These are phyloP conservation scores for Monascus ruber DNA, from an alignment of 2,329 filamentous ascomycete species.

Conservation along the genomic window DNA sequence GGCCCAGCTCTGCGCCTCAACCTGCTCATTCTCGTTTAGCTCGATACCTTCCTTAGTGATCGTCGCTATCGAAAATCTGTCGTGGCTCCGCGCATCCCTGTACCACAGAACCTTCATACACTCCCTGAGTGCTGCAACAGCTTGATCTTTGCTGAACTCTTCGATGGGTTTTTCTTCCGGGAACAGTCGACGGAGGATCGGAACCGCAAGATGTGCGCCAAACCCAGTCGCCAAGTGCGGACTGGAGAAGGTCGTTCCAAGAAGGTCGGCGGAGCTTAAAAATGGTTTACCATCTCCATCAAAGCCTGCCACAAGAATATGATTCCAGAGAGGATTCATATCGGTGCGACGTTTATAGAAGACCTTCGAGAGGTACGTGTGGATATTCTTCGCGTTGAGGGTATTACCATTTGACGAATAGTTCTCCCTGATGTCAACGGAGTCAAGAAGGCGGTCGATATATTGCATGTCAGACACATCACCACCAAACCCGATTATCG, in stretches of 20 bases:
- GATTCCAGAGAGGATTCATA: conserved; percentile 97
- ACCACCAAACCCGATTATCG: conserved; percentile 86
- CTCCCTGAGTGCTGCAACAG: conserved; percentile 70
- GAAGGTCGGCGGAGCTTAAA: conserved; percentile 79
- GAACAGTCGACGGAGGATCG: conserved; percentile 72
- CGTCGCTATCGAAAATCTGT: conserved; percentile 82
- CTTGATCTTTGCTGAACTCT: conserved; percentile 63
- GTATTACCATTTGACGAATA: conserved; percentile 50
- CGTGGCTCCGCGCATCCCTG: conserved; percentile 83
- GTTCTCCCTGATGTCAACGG: conserved; percentile 78
- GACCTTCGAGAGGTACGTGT: conserved; percentile 92
- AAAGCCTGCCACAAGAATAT: conserved; percentile 79
- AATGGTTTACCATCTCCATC: conserved; percentile 73
- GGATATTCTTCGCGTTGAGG: conserved; percentile 85
- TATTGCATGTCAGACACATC: conserved; percentile 99
- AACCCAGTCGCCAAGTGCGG: conserved; percentile 90
- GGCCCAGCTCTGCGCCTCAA: conserved; percentile 95
- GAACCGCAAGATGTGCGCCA: conserved; percentile 83
- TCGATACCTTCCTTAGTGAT: conserved; percentile 84
- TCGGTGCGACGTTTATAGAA: conserved; percentile 90
- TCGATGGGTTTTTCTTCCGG: conserved; percentile 71
- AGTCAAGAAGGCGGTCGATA: conserved; percentile 77
- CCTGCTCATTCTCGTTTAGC: conserved; percentile 69
- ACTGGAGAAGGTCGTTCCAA: conserved; percentile 81
- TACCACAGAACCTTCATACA: conserved; percentile 99